These are phyloP conservation scores for Lipomyces sp. DNA, from an alignment of 805 yeast genomes.

Conservation along the genomic window DNA sequence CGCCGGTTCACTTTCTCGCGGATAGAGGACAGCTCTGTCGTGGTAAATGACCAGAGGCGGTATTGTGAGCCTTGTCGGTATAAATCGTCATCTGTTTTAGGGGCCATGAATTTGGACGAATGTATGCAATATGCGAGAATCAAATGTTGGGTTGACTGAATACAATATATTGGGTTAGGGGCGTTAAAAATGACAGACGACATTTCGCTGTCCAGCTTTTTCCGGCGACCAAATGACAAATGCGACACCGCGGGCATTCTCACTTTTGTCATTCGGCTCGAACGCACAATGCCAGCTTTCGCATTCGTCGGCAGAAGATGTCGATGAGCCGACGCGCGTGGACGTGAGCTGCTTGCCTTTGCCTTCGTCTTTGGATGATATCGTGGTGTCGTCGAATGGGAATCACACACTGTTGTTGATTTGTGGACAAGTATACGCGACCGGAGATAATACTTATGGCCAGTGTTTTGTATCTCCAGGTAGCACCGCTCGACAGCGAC, in stretches of 20 bases:
- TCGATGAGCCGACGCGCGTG: constrained; percentile 23
- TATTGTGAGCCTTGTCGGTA: constrained; percentile 87
- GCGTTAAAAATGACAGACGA: neutral
- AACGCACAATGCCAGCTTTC: constrained; percentile 30
- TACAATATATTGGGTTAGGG: neutral
- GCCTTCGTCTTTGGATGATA: neutral
- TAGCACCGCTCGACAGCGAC: neutral
- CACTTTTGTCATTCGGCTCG: constrained; percentile 31
- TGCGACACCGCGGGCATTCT: constrained; percentile 2
- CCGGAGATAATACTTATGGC: constrained; percentile 64
- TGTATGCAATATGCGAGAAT: neutral
- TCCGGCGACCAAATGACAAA: neutral
- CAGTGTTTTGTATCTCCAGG: constrained; percentile 55
- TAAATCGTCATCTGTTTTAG: constrained; percentile 70
- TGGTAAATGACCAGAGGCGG: constrained; percentile 81
- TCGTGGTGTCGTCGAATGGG: constrained; percentile 65
- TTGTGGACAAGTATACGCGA: constrained; percentile 58
- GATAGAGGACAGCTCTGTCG: constrained; percentile 56
- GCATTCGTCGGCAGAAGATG: constrained; percentile 22
- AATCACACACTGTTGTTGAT: constrained; percentile 75
- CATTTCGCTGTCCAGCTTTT: neutral
- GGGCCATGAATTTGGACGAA: neutral
- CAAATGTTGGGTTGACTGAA: neutral
- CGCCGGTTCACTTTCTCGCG: constrained; percentile 58
- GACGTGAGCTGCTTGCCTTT: neutral